Evolutionary conservation across 2,329 filamentous ascomycete genomes (phyloP).

Genomic region (Rasamsonia emersonii): DNA sequence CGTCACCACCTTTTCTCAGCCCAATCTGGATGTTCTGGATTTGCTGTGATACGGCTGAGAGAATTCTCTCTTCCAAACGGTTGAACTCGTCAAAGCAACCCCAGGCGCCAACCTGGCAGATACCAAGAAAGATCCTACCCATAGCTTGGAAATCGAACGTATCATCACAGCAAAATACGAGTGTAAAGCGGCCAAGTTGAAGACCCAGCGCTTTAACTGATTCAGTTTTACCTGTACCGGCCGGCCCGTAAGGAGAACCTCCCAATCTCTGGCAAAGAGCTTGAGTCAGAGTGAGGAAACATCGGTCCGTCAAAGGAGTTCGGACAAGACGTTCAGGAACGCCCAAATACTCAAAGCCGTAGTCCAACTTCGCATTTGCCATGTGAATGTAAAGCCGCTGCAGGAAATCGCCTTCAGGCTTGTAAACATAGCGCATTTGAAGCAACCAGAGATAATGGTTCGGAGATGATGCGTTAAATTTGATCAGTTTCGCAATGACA

Average conservation of each 20-base stretch:
- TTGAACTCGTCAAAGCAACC: slow-evolving; percentile 99
- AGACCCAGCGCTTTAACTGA: slow-evolving; percentile 97
- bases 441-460: slow-evolving; percentile 88
- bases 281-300: slow-evolving; percentile 95
- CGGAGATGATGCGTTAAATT: slow-evolving; percentile 62
- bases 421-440: slow-evolving; percentile 94
- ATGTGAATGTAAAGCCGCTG: slow-evolving; percentile 85
- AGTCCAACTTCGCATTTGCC: slow-evolving; percentile 91
- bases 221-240: slow-evolving; percentile 97
- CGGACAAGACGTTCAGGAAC: slow-evolving; percentile 93
- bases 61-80: slow-evolving; percentile 90
- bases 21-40: slow-evolving; percentile 99
- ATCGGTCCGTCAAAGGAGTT: slow-evolving; percentile 93
- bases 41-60: slow-evolving; percentile 97
- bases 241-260: slow-evolving; percentile 93
- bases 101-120: slow-evolving; percentile 98
- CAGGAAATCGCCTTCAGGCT: slow-evolving; percentile 67
- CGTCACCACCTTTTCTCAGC: slow-evolving; percentile 71
- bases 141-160: slow-evolving; percentile 99
- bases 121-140: slow-evolving; percentile 98
- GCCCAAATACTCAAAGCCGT: slow-evolving; percentile 96
- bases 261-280: slow-evolving; percentile 89
- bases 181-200: slow-evolving; percentile 90
- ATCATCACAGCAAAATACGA: slow-evolving; percentile 99
- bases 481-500: slow-evolving; percentile 76